Base-by-base conservation (phyloP, 2,329 filamentous ascomycete genomes). In the Colletotrichum lindemuthianum region DNA sequence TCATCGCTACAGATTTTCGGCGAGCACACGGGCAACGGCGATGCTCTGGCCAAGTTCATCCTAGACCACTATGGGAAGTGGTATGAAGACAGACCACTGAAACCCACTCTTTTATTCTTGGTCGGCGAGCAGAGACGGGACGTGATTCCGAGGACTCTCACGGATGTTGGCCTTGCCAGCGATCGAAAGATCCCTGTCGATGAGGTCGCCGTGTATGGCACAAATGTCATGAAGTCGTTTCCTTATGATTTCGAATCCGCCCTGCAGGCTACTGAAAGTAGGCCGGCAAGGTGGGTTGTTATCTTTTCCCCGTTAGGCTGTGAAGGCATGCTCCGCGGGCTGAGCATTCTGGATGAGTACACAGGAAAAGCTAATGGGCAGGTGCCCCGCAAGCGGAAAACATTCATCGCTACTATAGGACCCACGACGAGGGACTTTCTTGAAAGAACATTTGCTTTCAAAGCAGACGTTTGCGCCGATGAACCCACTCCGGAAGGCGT, bases 41-140 rank as follows among this genome's bases (percentile, higher is more conserved):
- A 95, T 68, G 87, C 86, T 2, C 84, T 99, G 34, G 90, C 93
- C 0, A 79, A 84, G 6, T 91, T 90, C 72, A 97, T 99, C 58
- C 82, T 97, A 6, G 78, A 88, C 2, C 91, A 97, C 74, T 97
- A 97, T 73, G 86, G 71, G 32, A 72, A 78, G 53, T 84, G 82
- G 81, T 84, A 87, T 68, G 67, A 72, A 40, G 74, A 74, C 41
- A 73, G 76, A 53, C 52, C 74, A 10, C 71, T 69, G 12, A 87
- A 88, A 70, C 88, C 87, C 0, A 85, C 90, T 0, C 76, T 98
- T 6, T 79, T 98, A 1, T 99, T 98, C 75, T 85, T 96, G 12
- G 93, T 97, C 0, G 96, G 96, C 16, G 95, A 97, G 74, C 92
- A 94, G 74, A 86, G 93, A 59, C 83, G 96, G 48, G 96, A 98